These are phyloP conservation scores for Entomortierella parvispora DNA, from an alignment of 192 early-diverging fungal species.

Conservation along the genomic window DNA sequence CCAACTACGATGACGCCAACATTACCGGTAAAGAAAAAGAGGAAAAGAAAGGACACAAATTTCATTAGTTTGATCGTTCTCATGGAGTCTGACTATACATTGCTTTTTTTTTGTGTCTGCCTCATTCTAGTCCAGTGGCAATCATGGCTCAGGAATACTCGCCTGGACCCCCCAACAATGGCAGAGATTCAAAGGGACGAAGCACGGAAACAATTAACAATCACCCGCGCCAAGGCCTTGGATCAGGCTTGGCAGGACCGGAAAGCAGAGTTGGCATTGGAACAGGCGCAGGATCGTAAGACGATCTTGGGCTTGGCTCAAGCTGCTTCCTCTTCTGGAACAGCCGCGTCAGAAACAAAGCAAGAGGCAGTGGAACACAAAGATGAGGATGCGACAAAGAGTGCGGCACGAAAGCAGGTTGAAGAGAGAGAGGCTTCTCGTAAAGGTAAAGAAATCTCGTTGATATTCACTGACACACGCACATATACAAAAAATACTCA, in stretches of 20 bases:
- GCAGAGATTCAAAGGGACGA: constrained; percentile 47
- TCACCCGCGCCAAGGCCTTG: constrained; percentile 31
- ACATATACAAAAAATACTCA: neutral
- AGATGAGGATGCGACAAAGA: constrained; percentile 22
- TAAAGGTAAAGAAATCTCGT: constrained; percentile 21
- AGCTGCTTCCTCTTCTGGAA: constrained; percentile 6
- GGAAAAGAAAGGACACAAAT: neutral
- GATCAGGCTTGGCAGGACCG: constrained; percentile 52
- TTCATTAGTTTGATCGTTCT: neutral
- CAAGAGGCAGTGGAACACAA: neutral
- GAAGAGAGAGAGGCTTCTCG: constrained; percentile 47
- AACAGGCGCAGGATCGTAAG: constrained; percentile 34
- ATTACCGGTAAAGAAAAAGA: constrained; percentile 23
- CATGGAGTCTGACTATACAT: neutral
- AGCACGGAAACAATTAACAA: constrained; percentile 34
- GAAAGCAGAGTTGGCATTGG: constrained; percentile 40
- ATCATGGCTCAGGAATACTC: constrained; percentile 49
- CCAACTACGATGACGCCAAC: constrained; percentile 51
- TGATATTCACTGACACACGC: neutral
- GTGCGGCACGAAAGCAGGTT: constrained; percentile 41
- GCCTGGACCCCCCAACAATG: constrained; percentile 24
- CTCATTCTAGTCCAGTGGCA: constrained; percentile 46
- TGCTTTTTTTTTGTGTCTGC: no score
- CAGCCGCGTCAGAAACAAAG: neutral
- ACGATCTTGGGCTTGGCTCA: constrained; percentile 15